phyloP scores from a whole-genome alignment of 176 grass and related monocot genomes.

The Carex parvula region DNA sequence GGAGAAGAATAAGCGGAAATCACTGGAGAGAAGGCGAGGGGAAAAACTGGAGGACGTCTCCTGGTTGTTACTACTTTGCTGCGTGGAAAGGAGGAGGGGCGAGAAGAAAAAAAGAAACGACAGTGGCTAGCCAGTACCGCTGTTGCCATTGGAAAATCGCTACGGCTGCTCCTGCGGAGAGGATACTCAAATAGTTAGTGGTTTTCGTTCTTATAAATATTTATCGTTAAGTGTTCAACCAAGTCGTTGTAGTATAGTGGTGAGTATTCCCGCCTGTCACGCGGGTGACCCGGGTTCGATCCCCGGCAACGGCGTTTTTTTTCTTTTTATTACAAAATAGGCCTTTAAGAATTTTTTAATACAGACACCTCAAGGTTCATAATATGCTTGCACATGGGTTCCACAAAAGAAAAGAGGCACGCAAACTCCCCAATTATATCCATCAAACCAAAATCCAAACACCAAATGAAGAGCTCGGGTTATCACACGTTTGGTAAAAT shows the following conservation, averaged over 20 bases:
- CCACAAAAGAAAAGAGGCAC: too few species aligned
- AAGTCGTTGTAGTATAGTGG: slow-evolving; percentile 57
- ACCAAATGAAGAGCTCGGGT: too few species aligned
- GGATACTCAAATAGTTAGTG: not conserved
- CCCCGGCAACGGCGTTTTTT: slow-evolving; percentile 53
- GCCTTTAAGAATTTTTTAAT: too few species aligned
- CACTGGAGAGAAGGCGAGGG: not conserved
- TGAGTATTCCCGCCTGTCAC: slow-evolving; percentile 54
- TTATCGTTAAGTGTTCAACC: not conserved
- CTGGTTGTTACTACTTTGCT: not conserved
- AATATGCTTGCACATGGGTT: too few species aligned
- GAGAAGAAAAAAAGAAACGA: not conserved
- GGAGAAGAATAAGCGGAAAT: not conserved
- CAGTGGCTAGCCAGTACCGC: not conserved
- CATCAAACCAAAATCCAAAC: too few species aligned
- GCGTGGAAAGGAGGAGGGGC: not conserved
- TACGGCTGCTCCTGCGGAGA: not conserved
- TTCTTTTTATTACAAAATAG: too few species aligned
- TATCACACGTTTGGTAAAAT: too few species aligned
- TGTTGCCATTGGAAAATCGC: not conserved
- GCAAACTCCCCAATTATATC: too few species aligned
- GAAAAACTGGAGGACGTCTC: not conserved
- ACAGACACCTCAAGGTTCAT: too few species aligned
- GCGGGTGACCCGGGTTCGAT: slow-evolving; percentile 60
- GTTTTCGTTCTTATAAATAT: not conserved